Evolutionary conservation across 176 grass and related monocot species (phyloP).

Genomic region (Themeda triandra): DNA sequence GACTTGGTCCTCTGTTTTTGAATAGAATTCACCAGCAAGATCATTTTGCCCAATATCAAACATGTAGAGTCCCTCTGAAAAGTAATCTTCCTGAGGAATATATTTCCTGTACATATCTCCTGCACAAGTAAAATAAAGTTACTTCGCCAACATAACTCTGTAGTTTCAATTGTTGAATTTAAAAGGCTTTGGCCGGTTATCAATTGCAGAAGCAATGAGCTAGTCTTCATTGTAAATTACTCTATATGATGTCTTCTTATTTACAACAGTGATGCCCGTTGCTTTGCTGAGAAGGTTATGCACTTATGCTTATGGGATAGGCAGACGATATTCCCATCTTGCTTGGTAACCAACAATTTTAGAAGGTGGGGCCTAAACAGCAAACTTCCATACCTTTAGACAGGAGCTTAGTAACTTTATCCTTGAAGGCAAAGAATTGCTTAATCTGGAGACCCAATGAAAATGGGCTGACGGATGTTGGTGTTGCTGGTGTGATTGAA

Average conservation of each 20-base stretch:
- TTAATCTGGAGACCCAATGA: constrained; percentile 83
- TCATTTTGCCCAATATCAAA: constrained; percentile 99
- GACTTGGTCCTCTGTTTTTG: constrained; percentile 84
- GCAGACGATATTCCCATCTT: constrained; percentile 2
- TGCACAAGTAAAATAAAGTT: constrained; percentile 33
- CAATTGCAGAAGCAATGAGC: not conserved
- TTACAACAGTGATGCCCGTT: not conserved
- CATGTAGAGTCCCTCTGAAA: constrained; percentile 80
- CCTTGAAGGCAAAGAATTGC: constrained; percentile 91
- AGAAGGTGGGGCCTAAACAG: not conserved
- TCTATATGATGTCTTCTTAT: constrained; percentile 10
- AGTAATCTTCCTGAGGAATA: constrained; percentile 78
- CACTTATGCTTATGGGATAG: constrained; percentile 1
- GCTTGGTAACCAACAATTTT: constrained; percentile 17
- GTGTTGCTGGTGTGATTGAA: constrained; percentile 86
- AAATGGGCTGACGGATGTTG: constrained; percentile 91
- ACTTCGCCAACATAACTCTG: not conserved
- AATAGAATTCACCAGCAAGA: constrained; percentile 88
- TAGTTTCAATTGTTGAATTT: not conserved
- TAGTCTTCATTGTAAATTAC: not conserved
- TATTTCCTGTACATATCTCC: constrained; percentile 61
- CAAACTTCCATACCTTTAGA: constrained; percentile 46
- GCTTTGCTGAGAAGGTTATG: constrained; percentile 12
- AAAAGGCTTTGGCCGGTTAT: constrained; percentile 15
- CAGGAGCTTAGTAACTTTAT: constrained; percentile 65